Percentiles rank a stretch among this genome's conserved stretches.
These are phyloP conservation scores for Chaetothyriales sp. DNA, from an alignment of 2,329 filamentous ascomycete species.

Conservation along the genomic window DNA sequence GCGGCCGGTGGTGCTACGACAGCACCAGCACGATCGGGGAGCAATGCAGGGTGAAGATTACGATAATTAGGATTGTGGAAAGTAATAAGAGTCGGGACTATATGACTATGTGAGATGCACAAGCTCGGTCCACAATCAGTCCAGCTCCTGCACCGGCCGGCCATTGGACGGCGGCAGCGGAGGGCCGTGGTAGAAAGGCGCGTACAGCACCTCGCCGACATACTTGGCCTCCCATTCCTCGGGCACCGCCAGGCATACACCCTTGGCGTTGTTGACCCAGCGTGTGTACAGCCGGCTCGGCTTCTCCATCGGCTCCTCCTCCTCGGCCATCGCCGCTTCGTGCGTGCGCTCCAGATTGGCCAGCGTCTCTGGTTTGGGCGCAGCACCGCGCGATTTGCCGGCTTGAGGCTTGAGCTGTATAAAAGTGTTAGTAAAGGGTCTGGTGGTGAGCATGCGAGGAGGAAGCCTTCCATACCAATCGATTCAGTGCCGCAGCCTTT, in stretches of 20 bases:
- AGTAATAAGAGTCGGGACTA: neutral
- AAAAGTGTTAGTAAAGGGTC: neutral
- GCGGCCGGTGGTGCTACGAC: neutral
- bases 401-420: constrained; percentile 46
- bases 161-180: constrained; percentile 8
- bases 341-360: constrained; percentile 21
- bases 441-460: neutral
- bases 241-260: constrained; percentile 30
- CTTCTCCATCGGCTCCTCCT: constrained; percentile 24
- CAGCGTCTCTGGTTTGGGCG: constrained; percentile 29
- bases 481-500: constrained; percentile 37
- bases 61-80: neutral
- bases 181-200: constrained; percentile 21
- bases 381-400: constrained; percentile 40
- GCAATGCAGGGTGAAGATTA: neutral
- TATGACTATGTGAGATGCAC: neutral
- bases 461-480: constrained; percentile 6
- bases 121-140: constrained; percentile 8
- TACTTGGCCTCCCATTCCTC: constrained; percentile 34
- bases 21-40: neutral
- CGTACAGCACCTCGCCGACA: constrained; percentile 17
- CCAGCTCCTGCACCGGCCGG: constrained; percentile 14
- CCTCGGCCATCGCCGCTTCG: constrained; percentile 26
- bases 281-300: constrained; percentile 31
- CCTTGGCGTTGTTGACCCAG: constrained; percentile 30